Evolutionary conservation across 345 rosid genomes (phyloP), one percentile per base, ranked within the genome.

Genomic region (Capsella bursapastoris): DNA sequence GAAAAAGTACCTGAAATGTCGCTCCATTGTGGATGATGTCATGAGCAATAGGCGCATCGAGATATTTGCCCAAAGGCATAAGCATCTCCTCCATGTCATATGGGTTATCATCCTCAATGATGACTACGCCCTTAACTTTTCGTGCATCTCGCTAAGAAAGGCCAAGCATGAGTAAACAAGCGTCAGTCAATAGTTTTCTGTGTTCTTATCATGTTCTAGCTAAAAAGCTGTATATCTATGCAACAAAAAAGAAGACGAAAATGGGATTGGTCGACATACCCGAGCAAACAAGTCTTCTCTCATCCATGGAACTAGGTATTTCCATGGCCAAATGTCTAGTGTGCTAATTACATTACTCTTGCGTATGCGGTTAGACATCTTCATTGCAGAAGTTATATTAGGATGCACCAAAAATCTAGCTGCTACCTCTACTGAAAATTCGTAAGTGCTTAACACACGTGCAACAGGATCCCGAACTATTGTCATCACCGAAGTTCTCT

Each of bases 251-350:
- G 14, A 63, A 49, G 27, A 35, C 1, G 14, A 37, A 22, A 22
- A 70, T 34, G 65, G 13, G 63, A 37, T n/a, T 4, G 56, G 70
- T 52, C 27, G 16, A 53, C 83, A 68, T 90, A 95, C 99, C 89
- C 96, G 86, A 65, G 87, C 79, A 84, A 92, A 95, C 11, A 95
- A 83, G 84, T 95, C 99, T 82, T 92, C 88, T 75, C 97, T 86
- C 99, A 95, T 95, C 99, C 99, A 90, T 28, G 99, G 97, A 77
- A 92, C 99, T 79, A 95, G 67, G 81, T 88, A 85, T 73, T 92
- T 95, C 99, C 99, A 95, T 38, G 99, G 99, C 99, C 99, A 95
- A 76, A 95, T 92, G 79, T 95, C 93, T 70, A 95, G 82, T 12
- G 99, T 95, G 79, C 97, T 95, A 61, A 95, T 87, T 70, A 89